These are phyloP conservation scores for Ballota nigra DNA, from an alignment of 257 asterid genomes.

Conservation along the genomic window DNA sequence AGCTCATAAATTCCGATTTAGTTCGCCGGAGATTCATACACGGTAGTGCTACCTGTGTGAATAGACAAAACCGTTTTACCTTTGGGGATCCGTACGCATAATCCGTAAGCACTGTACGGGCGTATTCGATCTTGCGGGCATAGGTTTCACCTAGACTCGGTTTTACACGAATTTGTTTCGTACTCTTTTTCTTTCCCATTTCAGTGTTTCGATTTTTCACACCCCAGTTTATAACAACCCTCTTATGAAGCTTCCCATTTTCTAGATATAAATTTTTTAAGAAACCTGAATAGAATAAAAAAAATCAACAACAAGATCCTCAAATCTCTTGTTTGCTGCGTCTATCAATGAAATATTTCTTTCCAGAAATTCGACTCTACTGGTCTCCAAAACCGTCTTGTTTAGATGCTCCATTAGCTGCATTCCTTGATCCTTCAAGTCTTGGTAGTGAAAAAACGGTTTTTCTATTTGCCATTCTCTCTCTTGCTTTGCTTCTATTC, in stretches of 20 bases:
- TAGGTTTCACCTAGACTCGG: too few relatives aligned
- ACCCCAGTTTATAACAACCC: too few relatives aligned
- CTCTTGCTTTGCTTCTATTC: conserved; percentile 31
- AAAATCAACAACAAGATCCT: conserved; percentile 29
- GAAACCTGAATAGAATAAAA: conserved; percentile 29
- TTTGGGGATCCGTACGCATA: too few relatives aligned
- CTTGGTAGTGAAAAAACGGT: conserved; percentile 36
- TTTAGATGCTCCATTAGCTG: conserved; percentile 39
- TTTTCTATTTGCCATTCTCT: conserved; percentile 34
- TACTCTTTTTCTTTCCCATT: too few relatives aligned
- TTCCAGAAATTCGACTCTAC: conserved; percentile 33
- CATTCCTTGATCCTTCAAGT: conserved; percentile 43
- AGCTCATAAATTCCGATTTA: too few relatives aligned
- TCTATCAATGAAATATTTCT: conserved; percentile 37
- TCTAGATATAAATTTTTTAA: conserved; percentile 40
- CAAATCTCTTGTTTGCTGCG: conserved; percentile 38
- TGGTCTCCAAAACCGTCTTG: conserved; percentile 40
- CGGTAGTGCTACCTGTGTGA: too few relatives aligned
- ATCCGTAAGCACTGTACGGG: too few relatives aligned
- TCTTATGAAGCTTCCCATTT: conserved; percentile 38
- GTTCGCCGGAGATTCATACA: too few relatives aligned
- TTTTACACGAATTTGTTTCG: too few relatives aligned
- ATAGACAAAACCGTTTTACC: too few relatives aligned
- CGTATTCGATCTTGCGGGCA: too few relatives aligned
- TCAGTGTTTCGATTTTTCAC: too few relatives aligned